phyloP scores from a whole-genome alignment of 371 early-diverging fungal species.

The Apophysomyces trapeziformis region DNA sequence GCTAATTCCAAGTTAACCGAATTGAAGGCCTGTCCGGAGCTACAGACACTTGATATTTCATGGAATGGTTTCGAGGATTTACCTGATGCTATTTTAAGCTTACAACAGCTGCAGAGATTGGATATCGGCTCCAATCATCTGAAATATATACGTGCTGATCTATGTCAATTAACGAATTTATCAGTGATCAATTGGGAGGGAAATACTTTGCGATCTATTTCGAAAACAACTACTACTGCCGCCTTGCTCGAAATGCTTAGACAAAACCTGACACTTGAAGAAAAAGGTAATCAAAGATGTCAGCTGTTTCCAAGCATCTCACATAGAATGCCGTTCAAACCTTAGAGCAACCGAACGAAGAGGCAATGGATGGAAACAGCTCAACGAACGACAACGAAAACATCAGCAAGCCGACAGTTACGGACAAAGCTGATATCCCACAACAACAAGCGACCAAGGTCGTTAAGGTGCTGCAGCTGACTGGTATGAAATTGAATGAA shows the following conservation, averaged over 20 bases:
- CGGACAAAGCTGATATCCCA: not conserved
- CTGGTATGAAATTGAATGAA: not conserved
- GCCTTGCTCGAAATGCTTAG: conserved; percentile 56
- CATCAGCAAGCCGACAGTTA: not conserved
- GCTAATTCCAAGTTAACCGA: conserved; percentile 21
- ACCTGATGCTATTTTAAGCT: conserved; percentile 51
- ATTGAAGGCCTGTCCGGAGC: conserved; percentile 32
- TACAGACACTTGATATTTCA: conserved; percentile 70
- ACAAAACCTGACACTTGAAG: conserved; percentile 16
- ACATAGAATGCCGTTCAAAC: too few species aligned
- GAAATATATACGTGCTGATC: conserved; percentile 52
- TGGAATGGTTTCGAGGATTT: conserved; percentile 63
- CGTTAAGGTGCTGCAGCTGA: not conserved
- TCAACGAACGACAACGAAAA: not conserved
- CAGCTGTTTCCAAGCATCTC: not conserved
- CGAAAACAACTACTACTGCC: conserved; percentile 48
- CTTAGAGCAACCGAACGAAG: too few species aligned
- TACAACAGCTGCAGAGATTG: conserved; percentile 52
- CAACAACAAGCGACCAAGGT: not conserved
- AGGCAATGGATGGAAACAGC: too few species aligned
- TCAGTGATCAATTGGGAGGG: conserved; percentile 59
- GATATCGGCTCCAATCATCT: conserved; percentile 69
- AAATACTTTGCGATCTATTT: conserved; percentile 58
- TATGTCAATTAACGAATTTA: conserved; percentile 58
- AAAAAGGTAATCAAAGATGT: not conserved